Evolutionary conservation across 2,329 filamentous ascomycete genomes (phyloP), one percentile per base, ranked within the genome.

Genomic region (Paecilomyces formosus): DNA sequence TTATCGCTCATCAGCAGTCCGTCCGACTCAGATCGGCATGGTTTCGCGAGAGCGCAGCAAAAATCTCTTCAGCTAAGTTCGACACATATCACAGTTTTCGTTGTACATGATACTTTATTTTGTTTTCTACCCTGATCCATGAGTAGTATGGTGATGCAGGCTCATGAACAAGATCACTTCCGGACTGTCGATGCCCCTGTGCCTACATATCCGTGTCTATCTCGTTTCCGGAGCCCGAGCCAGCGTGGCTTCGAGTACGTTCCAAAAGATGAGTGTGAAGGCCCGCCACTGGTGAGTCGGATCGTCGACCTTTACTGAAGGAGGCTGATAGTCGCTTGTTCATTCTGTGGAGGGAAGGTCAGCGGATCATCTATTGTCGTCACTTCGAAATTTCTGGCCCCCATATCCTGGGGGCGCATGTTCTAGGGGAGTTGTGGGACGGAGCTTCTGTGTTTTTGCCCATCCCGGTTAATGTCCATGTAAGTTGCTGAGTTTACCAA

Each of bases 51-150:
- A 56, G 56, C 59, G 64, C 57, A 60, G 61, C 62, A 56, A 59
- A 67, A 61, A 65, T 63, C 68, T 49, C 62, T 66, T 62, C 70
- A 73, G 71, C 70, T 73, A 73, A 73, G 71, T 73, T 69, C 68
- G 71, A 72, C 68, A 64, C 65, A 69, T 67, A 61, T 68, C 64
- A 67, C 53, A 60, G 63, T 64, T 69, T 64, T 67, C 66, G 65
- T 64, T 65, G 66, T 64, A 65, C 62, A 64, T 65, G 63, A 67
- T 62, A 53, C 55, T 30, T 62, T 62, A 65, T 59, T 60, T 62
- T 61, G 64, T 65, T 31, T 64, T 64, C 62, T 68, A 59, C 68
- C 68, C 67, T 72, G 68, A 72, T 72, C 57, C 64, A 63, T 69
- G 64, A 69, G 67, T 72, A 72, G 69, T 65, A 68, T 68, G 66